Conservation (phyloP, 805 yeast species). For the Saccharomycopsis javanensis region DNA sequence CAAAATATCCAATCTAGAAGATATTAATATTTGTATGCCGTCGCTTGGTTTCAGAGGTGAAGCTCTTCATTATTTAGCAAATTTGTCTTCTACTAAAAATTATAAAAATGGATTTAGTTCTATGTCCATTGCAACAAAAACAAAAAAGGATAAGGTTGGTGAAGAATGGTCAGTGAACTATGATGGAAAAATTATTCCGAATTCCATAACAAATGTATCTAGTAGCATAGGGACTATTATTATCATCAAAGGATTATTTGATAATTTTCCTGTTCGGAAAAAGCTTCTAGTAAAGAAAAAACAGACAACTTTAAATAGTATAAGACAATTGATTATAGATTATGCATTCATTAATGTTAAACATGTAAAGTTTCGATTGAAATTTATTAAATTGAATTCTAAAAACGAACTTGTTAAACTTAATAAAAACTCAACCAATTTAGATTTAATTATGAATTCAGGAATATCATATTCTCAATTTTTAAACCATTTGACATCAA, state of each 20-base stretch:
- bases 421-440: slow-evolving; percentile 10
- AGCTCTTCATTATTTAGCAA: slow-evolving; percentile 34
- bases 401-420: neutral
- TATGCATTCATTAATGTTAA: slow-evolving; percentile 27
- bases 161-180: slow-evolving; percentile 30
- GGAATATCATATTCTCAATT: slow-evolving; percentile 11
- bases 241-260: slow-evolving; percentile 26
- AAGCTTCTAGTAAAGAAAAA: slow-evolving; percentile 25
- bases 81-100: slow-evolving; percentile 18
- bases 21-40: slow-evolving; percentile 23
- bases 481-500: slow-evolving; percentile 19
- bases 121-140: slow-evolving; percentile 27
- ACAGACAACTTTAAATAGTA: slow-evolving; percentile 22
- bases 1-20: slow-evolving; percentile 27
- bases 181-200: slow-evolving; percentile 24
- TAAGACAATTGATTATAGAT: slow-evolving; percentile 23
- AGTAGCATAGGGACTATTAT: slow-evolving; percentile 31
- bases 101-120: neutral
- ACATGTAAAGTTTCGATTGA: slow-evolving; percentile 21
- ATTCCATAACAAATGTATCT: slow-evolving; percentile 22
- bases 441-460: slow-evolving; percentile 14
- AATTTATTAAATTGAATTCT: slow-evolving; percentile 13
- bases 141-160: slow-evolving; percentile 25
- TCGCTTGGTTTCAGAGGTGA: slow-evolving; percentile 44
- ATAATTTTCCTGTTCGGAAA: slow-evolving; percentile 28